Base-by-base conservation (phyloP, 2,329 filamentous ascomycete species). In the Tympanopsis confertula region DNA sequence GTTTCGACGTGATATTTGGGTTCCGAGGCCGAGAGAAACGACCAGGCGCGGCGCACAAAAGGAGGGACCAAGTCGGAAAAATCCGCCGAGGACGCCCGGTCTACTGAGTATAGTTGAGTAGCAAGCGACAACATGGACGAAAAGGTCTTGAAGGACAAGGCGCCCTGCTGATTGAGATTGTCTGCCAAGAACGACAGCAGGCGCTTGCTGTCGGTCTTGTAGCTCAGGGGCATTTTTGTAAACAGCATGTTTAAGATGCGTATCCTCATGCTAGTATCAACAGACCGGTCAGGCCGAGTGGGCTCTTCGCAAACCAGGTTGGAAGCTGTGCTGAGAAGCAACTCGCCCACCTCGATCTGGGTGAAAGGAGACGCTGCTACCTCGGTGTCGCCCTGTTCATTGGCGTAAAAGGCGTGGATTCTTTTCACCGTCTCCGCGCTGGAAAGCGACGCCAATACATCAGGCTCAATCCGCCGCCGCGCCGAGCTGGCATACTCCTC, bases 1-100 rank as follows among this genome's bases (percentile, higher is more conserved):
- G 87, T 81, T 61, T 98, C 91, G 22, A 98, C 88, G 51, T 96
- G 91, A 47, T 89, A 93, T 53, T 94, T 94, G 0, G 88, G 87
- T 44, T 81, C 79, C 12, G 78, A 69, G 13, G 85, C 79, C 1
- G 86, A 84, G 26, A 98, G 61, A 50, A 85, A 86, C 4, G 64
- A 57, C 91, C 91, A 98, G 0, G 89, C 69, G 39, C 80, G 72
- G 2, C 66, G 66, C 13, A 91, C 78, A 17, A 96, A 62, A 19
- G 74, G 68, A 15, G 75, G 68, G 4, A 89, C 72, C 5, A 94
- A 60, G 39, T 63, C 68, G 39, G 68, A 80, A 36, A 81, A 52
- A 18, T 77, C 68, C n/a, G 58, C 49, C 4, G 55, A 45, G 5
- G 63, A 53, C 32, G 80, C 69, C 36, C 74, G 69, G 36, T 65